phyloP scores from a whole-genome alignment of 768 basidiomycete genomes.

The Tricholoma bakamatsutake region DNA sequence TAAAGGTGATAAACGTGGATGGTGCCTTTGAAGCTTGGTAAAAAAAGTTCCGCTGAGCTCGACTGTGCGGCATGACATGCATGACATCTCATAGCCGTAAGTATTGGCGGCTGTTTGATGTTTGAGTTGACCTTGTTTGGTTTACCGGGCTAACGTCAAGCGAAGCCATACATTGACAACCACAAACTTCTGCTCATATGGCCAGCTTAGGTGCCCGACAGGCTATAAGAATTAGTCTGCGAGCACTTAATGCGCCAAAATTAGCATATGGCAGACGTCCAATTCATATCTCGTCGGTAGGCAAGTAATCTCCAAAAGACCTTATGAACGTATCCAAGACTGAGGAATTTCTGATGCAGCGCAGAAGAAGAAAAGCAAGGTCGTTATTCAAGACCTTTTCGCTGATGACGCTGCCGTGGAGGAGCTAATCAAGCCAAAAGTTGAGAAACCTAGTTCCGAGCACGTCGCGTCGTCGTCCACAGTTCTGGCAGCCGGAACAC shows the following conservation, averaged over 20 bases:
- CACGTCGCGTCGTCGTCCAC: neutral
- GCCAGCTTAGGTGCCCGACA: neutral
- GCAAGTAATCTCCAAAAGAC: conserved; percentile 9
- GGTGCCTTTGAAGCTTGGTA: neutral
- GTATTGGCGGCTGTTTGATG: no score
- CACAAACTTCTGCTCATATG: neutral
- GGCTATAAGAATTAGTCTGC: neutral
- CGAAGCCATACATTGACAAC: neutral
- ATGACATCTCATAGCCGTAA: no score
- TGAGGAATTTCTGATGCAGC: conserved; percentile 10
- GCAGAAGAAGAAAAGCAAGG: conserved; percentile 27
- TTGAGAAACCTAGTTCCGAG: neutral
- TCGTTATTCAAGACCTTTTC: conserved; percentile 26
- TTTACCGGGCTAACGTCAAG: neutral
- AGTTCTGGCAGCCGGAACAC: conserved; percentile 2
- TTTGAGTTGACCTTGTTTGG: neutral
- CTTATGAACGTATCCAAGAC: neutral
- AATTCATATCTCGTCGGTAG: conserved; percentile 18
- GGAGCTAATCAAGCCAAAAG: conserved; percentile 13
- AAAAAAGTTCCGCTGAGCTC: no score
- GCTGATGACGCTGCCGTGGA: conserved; percentile 17
- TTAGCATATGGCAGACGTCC: neutral
- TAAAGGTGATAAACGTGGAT: neutral
- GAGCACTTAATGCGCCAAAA: neutral
- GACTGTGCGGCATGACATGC: no score